Conservation (phyloP, 164 flowering plant species). For the Cinnamomum micranthum region DNA sequence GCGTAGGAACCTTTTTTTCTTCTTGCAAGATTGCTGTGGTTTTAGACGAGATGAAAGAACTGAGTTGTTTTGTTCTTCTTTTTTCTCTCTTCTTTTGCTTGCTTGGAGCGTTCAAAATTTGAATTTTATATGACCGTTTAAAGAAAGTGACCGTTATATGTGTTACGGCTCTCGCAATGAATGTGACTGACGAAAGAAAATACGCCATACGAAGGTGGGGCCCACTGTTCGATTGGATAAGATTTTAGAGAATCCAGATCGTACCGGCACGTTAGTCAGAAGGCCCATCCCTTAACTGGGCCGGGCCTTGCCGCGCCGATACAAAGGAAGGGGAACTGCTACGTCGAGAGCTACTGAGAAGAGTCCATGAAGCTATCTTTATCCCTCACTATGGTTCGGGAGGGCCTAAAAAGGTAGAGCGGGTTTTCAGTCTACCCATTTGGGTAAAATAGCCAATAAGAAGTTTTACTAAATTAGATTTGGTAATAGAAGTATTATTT, state of each 20-base stretch:
- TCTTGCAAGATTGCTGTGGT: background rate
- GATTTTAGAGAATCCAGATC: background rate
- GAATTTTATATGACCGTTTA: conserved; percentile 34
- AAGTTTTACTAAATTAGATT: too few relatives aligned
- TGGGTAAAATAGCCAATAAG: too few relatives aligned
- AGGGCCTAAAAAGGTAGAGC: too few relatives aligned
- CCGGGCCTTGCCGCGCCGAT: too few relatives aligned
- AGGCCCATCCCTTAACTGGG: too few relatives aligned
- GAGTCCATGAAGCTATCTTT: too few relatives aligned
- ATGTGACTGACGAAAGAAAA: background rate
- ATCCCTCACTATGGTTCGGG: too few relatives aligned
- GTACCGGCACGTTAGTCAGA: background rate
- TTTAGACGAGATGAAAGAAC: background rate
- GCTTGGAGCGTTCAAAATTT: conserved; percentile 23
- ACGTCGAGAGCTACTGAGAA: too few relatives aligned
- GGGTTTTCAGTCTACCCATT: too few relatives aligned
- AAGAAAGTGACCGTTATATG: conserved; percentile 18
- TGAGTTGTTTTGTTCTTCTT: background rate
- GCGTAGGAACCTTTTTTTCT: background rate
- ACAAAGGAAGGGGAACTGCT: too few relatives aligned
- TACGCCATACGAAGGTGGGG: background rate
- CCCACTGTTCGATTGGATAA: too few relatives aligned
- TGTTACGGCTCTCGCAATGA: background rate
- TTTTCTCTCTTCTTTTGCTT: background rate
- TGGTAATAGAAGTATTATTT: too few relatives aligned